A percentile compares a stretch with the other conserved stretches of the same genome.
phyloP scores from a whole-genome alignment of 768 basidiomycete species.

The Multifurca ochricompacta region DNA sequence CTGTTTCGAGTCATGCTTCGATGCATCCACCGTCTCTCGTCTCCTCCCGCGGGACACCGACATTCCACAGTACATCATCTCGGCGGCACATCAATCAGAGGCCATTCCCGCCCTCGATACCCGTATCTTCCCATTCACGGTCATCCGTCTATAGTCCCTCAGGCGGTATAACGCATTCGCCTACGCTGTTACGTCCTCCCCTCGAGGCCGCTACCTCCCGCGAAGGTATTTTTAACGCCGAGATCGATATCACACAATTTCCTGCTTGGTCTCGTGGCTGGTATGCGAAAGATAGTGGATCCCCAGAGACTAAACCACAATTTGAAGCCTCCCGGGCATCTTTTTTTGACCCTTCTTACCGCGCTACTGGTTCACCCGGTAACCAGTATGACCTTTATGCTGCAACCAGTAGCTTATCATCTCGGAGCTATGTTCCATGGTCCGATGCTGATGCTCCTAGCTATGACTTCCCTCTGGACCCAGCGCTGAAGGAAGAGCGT shows the following conservation, averaged over 20 bases:
- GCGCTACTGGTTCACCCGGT: background rate
- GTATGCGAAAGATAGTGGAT: constrained; percentile 36
- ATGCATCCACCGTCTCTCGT: constrained; percentile 30
- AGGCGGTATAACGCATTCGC: background rate
- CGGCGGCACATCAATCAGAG: constrained; percentile 26
- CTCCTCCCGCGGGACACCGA: constrained; percentile 20
- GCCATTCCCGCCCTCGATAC: constrained; percentile 44
- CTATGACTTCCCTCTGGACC: constrained; percentile 36
- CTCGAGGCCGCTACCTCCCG: constrained; percentile 8
- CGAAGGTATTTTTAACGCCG: constrained; percentile 29
- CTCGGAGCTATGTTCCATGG: constrained; percentile 47
- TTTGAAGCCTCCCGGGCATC: constrained; percentile 22
- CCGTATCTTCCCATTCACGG: constrained; percentile 12
- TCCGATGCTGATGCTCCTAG: constrained; percentile 37
- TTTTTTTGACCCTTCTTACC: constrained; percentile 30
- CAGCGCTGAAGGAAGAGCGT: constrained; percentile 56
- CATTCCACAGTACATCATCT: constrained; percentile 27
- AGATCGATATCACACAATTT: constrained; percentile 55
- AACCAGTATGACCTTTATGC: constrained; percentile 26
- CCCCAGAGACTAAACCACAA: constrained; percentile 7
- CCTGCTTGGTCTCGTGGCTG: constrained; percentile 57
- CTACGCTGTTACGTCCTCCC: background rate
- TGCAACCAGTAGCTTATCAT: constrained; percentile 35
- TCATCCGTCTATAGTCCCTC: background rate
- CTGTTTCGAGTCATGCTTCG: constrained; percentile 21